A percentile compares a stretch with the other conserved stretches of the same genome.
Conservation (phyloP, 345 rosid genomes). For the Eucalyptus virginea region DNA sequence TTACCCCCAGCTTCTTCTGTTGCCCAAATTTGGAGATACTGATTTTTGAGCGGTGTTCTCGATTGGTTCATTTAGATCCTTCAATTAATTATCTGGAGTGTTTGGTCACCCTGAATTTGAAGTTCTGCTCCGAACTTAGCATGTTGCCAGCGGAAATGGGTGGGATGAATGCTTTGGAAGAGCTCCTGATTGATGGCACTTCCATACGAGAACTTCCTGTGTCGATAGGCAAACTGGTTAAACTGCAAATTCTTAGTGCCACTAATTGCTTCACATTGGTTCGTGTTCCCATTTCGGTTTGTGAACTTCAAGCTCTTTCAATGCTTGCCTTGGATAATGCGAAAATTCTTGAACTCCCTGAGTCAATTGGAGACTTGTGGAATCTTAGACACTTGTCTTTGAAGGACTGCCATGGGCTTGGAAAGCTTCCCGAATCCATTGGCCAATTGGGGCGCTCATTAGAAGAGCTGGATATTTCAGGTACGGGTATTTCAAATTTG, state of each 20-base stretch:
- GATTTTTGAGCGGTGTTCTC: not conserved
- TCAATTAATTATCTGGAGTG: accelerated
- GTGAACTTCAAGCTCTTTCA: no score
- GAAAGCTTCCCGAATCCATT: not conserved
- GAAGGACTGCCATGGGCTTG: not conserved
- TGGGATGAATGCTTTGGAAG: not conserved
- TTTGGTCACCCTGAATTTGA: not conserved
- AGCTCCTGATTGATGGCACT: no score
- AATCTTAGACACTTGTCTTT: not conserved
- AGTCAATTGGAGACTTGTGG: not conserved
- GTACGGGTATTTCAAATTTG: not conserved
- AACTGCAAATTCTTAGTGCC: no score
- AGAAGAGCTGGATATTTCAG: not conserved
- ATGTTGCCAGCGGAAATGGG: accelerated
- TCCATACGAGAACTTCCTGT: no score
- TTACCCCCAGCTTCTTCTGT: not conserved
- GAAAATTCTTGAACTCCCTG: no score
- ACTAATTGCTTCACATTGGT: no score
- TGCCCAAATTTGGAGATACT: not conserved
- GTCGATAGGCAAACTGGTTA: no score
- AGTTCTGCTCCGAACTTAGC: not conserved
- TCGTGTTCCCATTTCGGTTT: accelerated
- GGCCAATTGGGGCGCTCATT: not conserved
- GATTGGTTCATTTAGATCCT: not conserved
- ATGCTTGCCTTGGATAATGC: no score